Base-by-base conservation (phyloP, 2,329 filamentous ascomycete genomes). In the Penicillium sp. region DNA sequence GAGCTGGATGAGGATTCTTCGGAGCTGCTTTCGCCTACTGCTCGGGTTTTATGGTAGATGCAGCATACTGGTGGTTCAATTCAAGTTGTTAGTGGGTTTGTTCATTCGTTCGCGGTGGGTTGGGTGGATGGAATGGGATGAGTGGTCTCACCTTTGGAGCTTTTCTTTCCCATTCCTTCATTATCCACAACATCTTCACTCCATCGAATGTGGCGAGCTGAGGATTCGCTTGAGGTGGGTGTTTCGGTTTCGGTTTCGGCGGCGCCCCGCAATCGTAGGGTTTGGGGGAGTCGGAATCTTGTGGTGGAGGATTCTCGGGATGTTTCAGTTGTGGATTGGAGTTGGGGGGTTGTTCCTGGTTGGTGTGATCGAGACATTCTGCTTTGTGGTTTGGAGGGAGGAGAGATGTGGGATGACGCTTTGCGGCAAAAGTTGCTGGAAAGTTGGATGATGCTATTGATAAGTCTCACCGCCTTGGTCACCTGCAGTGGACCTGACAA, bases 151-250 rank as follows among this genome's bases (percentile, higher is more conserved):
- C 91, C 90, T 84, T 99, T 99, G 15, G 90, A 96, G 59, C 85
- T 93, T 77, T 97, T 99, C 74, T 90, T 89, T 7, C 91, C 91
- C 71, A 97, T 82, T 3, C 91, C 91, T 74, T 99, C 94, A 67
- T 99, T 99, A 74, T 99, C 92, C 2, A 99, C 80, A 6, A 97
- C 92, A 66, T 90, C 88, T 66, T 94, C 90, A 6, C 91, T 91
- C 94, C 94, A 99, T 71, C 89, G 87, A 49, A 99, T 94, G 42
- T 84, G 85, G 46, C 87, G 80, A 15, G 77, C 71, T 21, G 75
- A 73, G 0, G 75, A 55, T 47, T 59, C 57, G 15, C 47, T 47
- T 15, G 46, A 50, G 23, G 24, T 32, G 12, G 49, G 33, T 20
- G 44, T 44, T 24, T 63, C 59, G 24, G 7, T 7, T 4, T 18